Conservation (phyloP, 371 early-diverging fungal species). For the Rhizopus microsporus region DNA sequence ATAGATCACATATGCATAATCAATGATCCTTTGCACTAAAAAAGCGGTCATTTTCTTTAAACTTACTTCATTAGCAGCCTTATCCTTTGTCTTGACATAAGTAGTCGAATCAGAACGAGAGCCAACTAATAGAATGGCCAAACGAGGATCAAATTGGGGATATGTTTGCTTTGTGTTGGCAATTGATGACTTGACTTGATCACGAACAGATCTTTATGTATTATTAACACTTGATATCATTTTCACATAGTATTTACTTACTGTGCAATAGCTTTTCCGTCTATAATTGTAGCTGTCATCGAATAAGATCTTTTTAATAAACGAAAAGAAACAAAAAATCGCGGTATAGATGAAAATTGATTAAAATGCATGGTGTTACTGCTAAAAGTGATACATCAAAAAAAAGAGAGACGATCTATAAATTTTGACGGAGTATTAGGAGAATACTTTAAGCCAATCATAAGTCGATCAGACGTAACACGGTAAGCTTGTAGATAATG, state of each 20-base stretch:
- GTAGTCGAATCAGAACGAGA: constrained; percentile 86
- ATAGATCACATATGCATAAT: not conserved
- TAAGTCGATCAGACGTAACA: too few relatives aligned
- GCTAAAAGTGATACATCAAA: not conserved
- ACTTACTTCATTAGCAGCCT: constrained; percentile 83
- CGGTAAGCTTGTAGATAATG: too few relatives aligned
- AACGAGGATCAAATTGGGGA: constrained; percentile 74
- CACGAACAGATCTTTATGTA: constrained; percentile 58
- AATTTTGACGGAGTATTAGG: too few relatives aligned
- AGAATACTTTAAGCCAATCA: too few relatives aligned
- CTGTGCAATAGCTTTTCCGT: constrained; percentile 75
- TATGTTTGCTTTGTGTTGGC: constrained; percentile 55
- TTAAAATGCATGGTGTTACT: constrained; percentile 2
- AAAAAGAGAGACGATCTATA: not conserved
- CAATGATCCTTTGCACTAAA: not conserved
- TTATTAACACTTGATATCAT: not conserved
- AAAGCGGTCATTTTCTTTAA: not conserved
- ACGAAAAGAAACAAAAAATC: constrained; percentile 10
- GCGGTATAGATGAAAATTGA: constrained; percentile 5
- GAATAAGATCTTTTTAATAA: constrained; percentile 6
- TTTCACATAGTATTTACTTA: constrained; percentile 20
- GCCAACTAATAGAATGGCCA: constrained; percentile 93
- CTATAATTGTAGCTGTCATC: constrained; percentile 59
- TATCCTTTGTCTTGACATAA: constrained; percentile 89
- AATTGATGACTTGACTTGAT: constrained; percentile 61